phyloP scores from a whole-genome alignment of 805 yeast species.

The Metschnikowia similis region DNA sequence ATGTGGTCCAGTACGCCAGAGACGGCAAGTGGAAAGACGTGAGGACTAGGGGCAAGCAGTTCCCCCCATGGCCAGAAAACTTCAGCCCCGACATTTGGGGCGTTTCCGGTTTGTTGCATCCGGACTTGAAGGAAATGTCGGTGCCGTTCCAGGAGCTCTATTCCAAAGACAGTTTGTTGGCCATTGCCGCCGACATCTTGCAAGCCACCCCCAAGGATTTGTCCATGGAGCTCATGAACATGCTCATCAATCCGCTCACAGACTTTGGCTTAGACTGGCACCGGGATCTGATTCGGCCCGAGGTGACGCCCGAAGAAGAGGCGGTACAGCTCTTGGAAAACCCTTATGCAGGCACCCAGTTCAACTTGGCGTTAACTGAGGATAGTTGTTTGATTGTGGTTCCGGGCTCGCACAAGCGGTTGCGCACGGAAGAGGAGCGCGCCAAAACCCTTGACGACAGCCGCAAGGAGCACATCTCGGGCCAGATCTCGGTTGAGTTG shows the following conservation, averaged over 20 bases:
- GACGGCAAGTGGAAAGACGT: slow-evolving; percentile 47
- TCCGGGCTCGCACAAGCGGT: slow-evolving; percentile 44
- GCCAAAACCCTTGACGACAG: slow-evolving; percentile 32
- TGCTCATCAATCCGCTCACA: slow-evolving; percentile 50
- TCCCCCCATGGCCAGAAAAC: slow-evolving; percentile 55
- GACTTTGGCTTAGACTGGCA: slow-evolving; percentile 55
- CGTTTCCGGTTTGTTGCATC: slow-evolving; percentile 44
- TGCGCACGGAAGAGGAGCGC: slow-evolving; percentile 44
- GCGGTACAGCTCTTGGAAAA: slow-evolving; percentile 31
- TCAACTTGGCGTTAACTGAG: slow-evolving; percentile 45
- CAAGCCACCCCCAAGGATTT: slow-evolving; percentile 33
- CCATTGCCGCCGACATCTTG: slow-evolving; percentile 40
- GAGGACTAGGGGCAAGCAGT: slow-evolving; percentile 49
- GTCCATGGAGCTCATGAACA: slow-evolving; percentile 47
- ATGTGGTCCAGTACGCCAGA: slow-evolving; percentile 39
- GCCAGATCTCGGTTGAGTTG: slow-evolving; percentile 39
- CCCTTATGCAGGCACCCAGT: slow-evolving; percentile 48
- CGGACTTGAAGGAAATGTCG: slow-evolving; percentile 36
- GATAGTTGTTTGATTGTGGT: slow-evolving; percentile 46
- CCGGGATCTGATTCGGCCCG: slow-evolving; percentile 47
- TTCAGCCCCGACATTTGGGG: slow-evolving; percentile 54
- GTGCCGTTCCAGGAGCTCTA: slow-evolving; percentile 39
- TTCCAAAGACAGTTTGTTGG: slow-evolving; percentile 35
- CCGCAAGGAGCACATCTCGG: slow-evolving; percentile 32
- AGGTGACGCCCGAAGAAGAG: slow-evolving; percentile 43